Conservation (phyloP, 257 asterid genomes). For the Misopates orontium region DNA sequence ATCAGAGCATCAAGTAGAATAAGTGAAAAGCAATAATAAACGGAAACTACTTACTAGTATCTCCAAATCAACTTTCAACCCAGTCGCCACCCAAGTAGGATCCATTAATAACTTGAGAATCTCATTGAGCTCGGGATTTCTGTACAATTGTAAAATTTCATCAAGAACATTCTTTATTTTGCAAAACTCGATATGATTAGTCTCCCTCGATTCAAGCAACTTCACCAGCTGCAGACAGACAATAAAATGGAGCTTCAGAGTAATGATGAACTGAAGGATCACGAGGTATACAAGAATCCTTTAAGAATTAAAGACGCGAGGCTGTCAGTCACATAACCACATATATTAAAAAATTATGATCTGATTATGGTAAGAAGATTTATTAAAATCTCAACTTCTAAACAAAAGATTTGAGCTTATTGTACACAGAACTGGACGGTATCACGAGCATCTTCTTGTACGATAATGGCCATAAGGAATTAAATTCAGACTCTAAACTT, state of each 20-base stretch:
- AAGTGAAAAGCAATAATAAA: background rate
- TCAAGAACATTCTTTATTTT: conserved; percentile 79
- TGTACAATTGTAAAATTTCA: conserved; percentile 62
- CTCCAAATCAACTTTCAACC: conserved; percentile 76
- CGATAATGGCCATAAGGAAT: conserved; percentile 1
- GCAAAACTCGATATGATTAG: conserved; percentile 93
- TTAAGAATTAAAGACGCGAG: no score
- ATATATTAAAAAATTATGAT: no score
- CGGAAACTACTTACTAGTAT: conserved; percentile 59
- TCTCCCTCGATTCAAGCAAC: conserved; percentile 92
- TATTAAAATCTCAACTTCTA: background rate
- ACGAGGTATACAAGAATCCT: background rate
- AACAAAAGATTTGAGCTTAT: background rate
- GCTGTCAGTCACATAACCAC: no score
- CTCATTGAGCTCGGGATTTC: conserved; percentile 58
- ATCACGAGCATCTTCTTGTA: background rate
- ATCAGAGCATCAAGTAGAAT: conserved; percentile 16
- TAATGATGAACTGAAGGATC: background rate
- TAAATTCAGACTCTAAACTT: background rate
- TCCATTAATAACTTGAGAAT: conserved; percentile 68
- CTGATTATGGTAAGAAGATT: no score
- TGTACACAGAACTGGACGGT: conserved; percentile 3
- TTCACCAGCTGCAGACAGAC: conserved; percentile 78
- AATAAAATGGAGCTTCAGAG: conserved; percentile 12
- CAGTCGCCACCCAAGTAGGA: conserved; percentile 95